Base-by-base conservation (phyloP, 2,329 filamentous ascomycete species). In the Fusarium continuum region DNA sequence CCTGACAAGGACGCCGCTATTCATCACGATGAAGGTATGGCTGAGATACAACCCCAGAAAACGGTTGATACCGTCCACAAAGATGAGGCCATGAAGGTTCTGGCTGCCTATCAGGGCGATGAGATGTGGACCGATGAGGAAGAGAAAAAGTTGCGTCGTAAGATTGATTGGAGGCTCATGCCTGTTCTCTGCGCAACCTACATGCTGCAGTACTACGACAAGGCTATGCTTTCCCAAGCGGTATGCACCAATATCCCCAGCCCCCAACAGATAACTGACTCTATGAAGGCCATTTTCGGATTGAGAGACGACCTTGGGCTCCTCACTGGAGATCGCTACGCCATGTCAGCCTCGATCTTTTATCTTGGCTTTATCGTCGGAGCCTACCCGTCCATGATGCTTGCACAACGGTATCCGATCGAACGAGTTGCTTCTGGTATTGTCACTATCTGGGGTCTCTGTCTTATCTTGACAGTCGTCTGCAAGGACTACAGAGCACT, bases 161-260 rank as follows among this genome's bases (percentile, higher is more conserved):
- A 69, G 57, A 47, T 69, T 48, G 67, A 69, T 43, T 69, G 67
- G 66, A 67, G 13, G 16, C 69, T 83, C 1, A 75, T 82, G 72
- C 78, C 80, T 1, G 74, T 83, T 14, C 73, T 83, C 0, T 80
- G 78, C 51, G 64, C 76, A 7, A 82, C 79, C 0, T 82, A 81
- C 55, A 76, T 73, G 0, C 69, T 82, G 16, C 79, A 82, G 61
- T 82, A 82, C 53, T 81, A 82, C 38, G 80, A 82, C 60, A 82
- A 84, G 66, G 81, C 82, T 3, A 84, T 85, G 79, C 70, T 85
- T 14, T 80, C 77, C 1, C 82, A 85, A 63, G 83, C 83, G 39
- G 81, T 81, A 68, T 53, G 72, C 38, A 6, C 2, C n/a, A 3
- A 7, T 7, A 7, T 13, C 31, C n/a, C 14, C 3, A 4, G 2